Evolutionary conservation across 768 basidiomycete species (phyloP), one percentile per base, ranked within the genome.

Genomic region (Dacryopinax spathularia): DNA sequence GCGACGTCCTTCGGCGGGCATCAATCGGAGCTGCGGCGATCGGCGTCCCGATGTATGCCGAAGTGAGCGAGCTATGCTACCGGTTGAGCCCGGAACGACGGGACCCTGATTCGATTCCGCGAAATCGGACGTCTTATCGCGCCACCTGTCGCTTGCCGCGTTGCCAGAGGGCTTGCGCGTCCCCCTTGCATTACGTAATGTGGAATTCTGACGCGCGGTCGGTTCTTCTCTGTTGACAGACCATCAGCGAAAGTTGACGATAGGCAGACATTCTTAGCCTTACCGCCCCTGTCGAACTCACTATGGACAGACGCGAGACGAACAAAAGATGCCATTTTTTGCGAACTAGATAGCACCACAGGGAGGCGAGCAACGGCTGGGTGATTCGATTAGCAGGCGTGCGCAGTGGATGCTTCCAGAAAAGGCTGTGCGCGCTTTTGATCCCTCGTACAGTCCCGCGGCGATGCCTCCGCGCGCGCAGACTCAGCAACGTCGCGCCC

Each of bases 81-180:
- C n/a, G n/a, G n/a, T n/a, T n/a, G n/a, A n/a, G n/a, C n/a, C n/a
- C n/a, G n/a, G n/a, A n/a, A n/a, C n/a, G n/a, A n/a, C n/a, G n/a
- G n/a, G n/a, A n/a, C n/a, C n/a, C n/a, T n/a, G n/a, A n/a, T n/a
- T n/a, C n/a, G n/a, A n/a, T n/a, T n/a, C n/a, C n/a, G n/a, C n/a
- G n/a, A n/a, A n/a, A n/a, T n/a, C n/a, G n/a, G n/a, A n/a, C 48
- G 25, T 29, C 48, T 56, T 56, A 56, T 56, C 48, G 48, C 48
- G 48, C 10, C 48, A 20, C 48, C 48, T 29, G 25, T 56, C n/a
- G n/a, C n/a, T 10, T 56, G 48, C 48, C 48, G 48, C 48, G 48
- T 56, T 56, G 48, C 48, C 48, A 56, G 29, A 56, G 39, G 48
- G 48, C 48, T 56, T 56, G 48, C 48, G 48, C 48, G 48, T 56